Evolutionary conservation across 352 stramenopile species (phyloP), one percentile per base, ranked within the genome.

Genomic region (Phytopythium boreale): DNA sequence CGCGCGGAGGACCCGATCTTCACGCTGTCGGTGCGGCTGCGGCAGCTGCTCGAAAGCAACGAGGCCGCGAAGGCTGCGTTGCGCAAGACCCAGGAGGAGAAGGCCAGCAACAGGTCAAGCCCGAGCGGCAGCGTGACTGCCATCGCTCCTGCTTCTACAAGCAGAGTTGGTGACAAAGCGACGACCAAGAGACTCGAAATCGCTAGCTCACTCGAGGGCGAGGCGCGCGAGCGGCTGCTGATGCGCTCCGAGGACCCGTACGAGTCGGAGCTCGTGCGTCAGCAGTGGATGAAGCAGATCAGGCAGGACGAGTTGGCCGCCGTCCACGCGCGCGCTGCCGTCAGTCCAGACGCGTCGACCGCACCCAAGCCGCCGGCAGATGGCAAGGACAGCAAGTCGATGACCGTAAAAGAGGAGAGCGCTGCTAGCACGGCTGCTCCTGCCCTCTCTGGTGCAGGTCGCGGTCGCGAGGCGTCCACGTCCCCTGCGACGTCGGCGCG

Each of bases 1-100:
- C 77, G 82, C 10, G 46, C 70, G 20, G 84, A 93, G 69, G 84
- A 93, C 37, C 80, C 82, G 19, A 68, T 80, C 11, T 79, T 85
- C 36, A 67, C 66, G 27, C 58, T 71, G 27, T 53, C 59, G 2
- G 72, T 79, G 31, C 72, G 74, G 10, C 62, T 80, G 53, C 76
- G 84, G 4, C 77, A 87, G 59, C 44, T 76, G 3, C 62, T 73
- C 0, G 81, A 93, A 29, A 81, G 67, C 47, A 72, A 68, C 17
- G 66, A 66, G 31, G 67, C 64, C 17, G 46, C 47, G 24, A 59
- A 59, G 60, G 36, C 52, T 10, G 31, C 31, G 31, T 26, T 44
- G 20, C 52, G 19, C 52, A 59, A 19, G 49, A 24, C 3, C 10
- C 22, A 62, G 56, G 24, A 62, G 56, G 24, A 60, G 55, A n/a